Percentiles rank a stretch among this genome's conserved stretches.
phyloP scores from a whole-genome alignment of 1,284 basidiomycete genomes.

The Irpex sp. region DNA sequence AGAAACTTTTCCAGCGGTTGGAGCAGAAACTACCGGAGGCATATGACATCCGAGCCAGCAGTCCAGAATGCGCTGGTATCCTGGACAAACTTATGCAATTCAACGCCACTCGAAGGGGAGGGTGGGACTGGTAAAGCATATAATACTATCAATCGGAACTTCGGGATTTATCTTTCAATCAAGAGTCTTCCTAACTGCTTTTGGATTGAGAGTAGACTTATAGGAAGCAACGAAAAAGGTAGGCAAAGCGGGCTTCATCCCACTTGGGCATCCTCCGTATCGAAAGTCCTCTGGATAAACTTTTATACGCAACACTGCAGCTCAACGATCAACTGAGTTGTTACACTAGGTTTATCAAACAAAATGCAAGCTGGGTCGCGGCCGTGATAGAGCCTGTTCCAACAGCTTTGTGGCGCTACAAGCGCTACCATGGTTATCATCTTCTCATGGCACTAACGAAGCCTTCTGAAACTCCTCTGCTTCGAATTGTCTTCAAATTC shows the following conservation, averaged over 20 bases:
- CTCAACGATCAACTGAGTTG: neutral
- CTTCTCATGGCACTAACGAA: neutral
- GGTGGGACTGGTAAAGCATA: neutral
- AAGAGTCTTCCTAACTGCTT: neutral
- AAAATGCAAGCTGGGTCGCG: neutral
- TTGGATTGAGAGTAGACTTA: too few species aligned
- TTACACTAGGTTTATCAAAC: neutral
- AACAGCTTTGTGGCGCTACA: neutral
- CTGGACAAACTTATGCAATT: slow-evolving; percentile 18
- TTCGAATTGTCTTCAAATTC: neutral
- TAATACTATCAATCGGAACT: neutral
- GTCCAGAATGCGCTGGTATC: slow-evolving; percentile 32
- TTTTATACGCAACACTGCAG: neutral
- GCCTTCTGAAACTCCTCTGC: neutral
- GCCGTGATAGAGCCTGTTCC: neutral
- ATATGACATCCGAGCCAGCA: slow-evolving; percentile 51
- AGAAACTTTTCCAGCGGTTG: slow-evolving; percentile 50
- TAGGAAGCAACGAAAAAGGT: neutral
- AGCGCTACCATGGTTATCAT: neutral
- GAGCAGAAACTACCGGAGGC: slow-evolving; percentile 64
- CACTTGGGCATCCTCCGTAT: too few species aligned
- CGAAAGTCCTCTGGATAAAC: too few species aligned
- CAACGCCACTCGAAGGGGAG: neutral
- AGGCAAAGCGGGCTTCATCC: too few species aligned
- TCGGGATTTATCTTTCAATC: neutral